A percentile compares a stretch with the other conserved stretches of the same genome.
phyloP scores from a whole-genome alignment of 140 eudicot genomes.

The Oenanthe javanica region DNA sequence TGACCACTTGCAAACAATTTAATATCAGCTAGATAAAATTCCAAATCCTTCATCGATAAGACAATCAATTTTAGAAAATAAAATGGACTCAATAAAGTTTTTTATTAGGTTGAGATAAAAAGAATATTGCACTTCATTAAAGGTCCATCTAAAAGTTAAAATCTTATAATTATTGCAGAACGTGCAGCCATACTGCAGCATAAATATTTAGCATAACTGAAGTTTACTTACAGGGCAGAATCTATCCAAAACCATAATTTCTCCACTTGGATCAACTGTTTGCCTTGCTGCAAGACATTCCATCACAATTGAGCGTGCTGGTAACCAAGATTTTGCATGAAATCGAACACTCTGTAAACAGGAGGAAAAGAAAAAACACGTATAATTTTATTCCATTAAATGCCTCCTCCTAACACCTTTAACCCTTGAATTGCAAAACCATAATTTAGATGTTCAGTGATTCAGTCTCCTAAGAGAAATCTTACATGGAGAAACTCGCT shows the following conservation, averaged over 20 bases:
- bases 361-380: neutral
- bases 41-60: neutral
- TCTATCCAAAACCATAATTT: conserved; percentile 68
- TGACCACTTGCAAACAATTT: neutral
- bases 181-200: neutral
- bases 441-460: neutral
- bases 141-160: neutral
- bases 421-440: neutral
- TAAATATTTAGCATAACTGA: neutral
- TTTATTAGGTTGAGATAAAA: neutral
- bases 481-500: conserved; percentile 82
- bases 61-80: too few relatives aligned
- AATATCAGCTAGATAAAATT: neutral
- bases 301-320: conserved; percentile 90
- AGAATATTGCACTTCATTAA: neutral
- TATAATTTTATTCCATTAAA: neutral
- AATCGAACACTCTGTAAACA: conserved; percentile 51
- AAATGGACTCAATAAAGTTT: too few relatives aligned
- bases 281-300: conserved; percentile 69
- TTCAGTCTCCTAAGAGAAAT: neutral
- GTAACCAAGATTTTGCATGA: conserved; percentile 89
- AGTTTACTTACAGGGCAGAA: conserved; percentile 79
- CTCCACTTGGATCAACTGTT: conserved; percentile 75
- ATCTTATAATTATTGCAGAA: neutral
- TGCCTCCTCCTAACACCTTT: neutral